Percentiles rank a stretch among this genome's conserved stretches.
Conservation (phyloP, 2,329 filamentous ascomycete species). For the Trichoderma sp. region DNA sequence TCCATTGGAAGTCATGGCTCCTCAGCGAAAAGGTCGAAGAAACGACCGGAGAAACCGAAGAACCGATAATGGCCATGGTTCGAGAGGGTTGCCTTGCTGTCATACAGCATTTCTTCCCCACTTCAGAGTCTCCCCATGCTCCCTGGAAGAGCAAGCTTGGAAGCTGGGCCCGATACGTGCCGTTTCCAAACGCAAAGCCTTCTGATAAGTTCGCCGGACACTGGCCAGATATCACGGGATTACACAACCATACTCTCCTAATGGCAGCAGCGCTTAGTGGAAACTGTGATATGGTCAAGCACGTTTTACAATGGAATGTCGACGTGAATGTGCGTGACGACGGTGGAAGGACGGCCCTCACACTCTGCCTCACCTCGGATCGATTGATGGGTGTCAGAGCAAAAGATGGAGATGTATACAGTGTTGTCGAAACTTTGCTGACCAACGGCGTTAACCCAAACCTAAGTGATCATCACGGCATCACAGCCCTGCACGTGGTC, state of each 20-base stretch:
- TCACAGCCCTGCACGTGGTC: conserved; percentile 16
- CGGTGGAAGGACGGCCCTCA: conserved; percentile 12
- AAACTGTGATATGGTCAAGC: conserved; percentile 18
- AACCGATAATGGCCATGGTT: conserved; percentile 11
- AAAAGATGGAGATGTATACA: background rate
- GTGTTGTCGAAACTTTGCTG: background rate
- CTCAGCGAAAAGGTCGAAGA: background rate
- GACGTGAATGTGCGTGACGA: conserved; percentile 23
- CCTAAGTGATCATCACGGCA: background rate
- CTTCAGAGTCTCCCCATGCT: background rate
- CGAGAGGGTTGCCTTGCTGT: conserved; percentile 14
- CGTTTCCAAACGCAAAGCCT: background rate
- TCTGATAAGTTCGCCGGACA: background rate
- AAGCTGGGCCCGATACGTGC: background rate
- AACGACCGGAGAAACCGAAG: background rate
- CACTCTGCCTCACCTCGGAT: conserved; percentile 12
- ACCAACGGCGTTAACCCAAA: conserved; percentile 14
- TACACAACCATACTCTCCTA: conserved; percentile 14
- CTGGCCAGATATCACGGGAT: background rate
- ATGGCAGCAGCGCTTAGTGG: conserved; percentile 23
- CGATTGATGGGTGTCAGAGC: background rate
- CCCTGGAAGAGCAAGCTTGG: background rate
- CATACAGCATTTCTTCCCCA: conserved; percentile 12
- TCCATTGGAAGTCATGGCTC: conserved; percentile 11
- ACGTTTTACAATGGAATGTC: conserved; percentile 19